Evolutionary conservation across 1,139 yeast species (phyloP), one percentile per base, ranked within the genome.

Genomic region (Lodderomyces jiufengensis): DNA sequence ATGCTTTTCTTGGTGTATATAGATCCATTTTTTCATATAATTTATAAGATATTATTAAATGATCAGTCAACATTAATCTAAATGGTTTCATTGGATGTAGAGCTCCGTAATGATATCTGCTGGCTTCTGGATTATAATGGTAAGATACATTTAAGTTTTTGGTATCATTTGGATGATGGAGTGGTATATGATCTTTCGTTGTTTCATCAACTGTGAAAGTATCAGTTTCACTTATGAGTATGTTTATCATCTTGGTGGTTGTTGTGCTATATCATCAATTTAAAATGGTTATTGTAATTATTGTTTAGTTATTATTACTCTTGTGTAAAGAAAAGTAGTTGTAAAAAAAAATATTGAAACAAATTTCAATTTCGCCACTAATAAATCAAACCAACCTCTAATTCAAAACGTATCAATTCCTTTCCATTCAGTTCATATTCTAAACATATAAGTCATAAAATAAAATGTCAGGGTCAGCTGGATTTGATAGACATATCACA

Each of bases 1-100:
- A 80, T 11, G 97, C 97, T 30, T 78, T 61, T 39, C 94, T 68
- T 1, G 97, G 95, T 38, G 78, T 73, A 58, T 84, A 92, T 24
- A 90, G 59, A 52, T 92, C 97, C 97, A 92, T 87, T 47, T 82
- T 73, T 49, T 88, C 90, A 54, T 88, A 87, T 31, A 92, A 64
- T 42, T 87, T 87, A 61, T 92, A 92, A 5, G 85, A 79, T 18
- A 84, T 76, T 31, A 92, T 94, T 45, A 92, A 64, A 57, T 88
- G 97, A 60, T 92, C 97, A 0, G 98, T 92, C 13, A 92, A 71
- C 90, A 90, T 84, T 39, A 92, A 68, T 43, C 98, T 65, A 58
- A 92, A 87, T n/a, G 98, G 98, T 55, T 92, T 92, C 98, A 92
- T 92, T 9, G 98, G 98, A 60, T 92, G 98, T 42, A 80, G 76